Evolutionary conservation across 208 protist genomes (phyloP), one percentile per base, ranked within the genome.

Genomic region (Leishmania mexicana): DNA sequence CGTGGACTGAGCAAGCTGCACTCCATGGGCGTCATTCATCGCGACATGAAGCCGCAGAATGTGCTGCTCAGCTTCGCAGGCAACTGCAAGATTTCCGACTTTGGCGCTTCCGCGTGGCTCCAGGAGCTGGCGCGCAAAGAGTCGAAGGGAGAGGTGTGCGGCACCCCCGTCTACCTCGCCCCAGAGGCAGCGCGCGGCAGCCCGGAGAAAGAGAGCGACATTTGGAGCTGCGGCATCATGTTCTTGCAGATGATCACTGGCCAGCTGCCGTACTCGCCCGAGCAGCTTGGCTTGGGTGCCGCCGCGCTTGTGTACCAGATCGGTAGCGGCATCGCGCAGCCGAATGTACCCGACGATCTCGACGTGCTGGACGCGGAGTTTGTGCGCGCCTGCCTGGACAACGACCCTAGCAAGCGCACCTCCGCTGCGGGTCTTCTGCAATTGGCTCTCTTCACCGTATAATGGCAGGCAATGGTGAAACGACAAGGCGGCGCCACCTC

Each of bases 1-100:
- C 91, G 89, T 38, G 95, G 95, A 24, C 77, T 98, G 24, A 86
- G 90, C 75, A 95, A 93, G 84, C 83, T 98, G 49, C 96, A 98
- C 80, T 89, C 88, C 0, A 90, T 91, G 76, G 91, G 90, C 31
- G 86, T 98, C 49, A 92, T 98, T 24, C 96, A 98, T 79, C 87
- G 95, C 54, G 96, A 98, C 80, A 91, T 98, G 53, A 98, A 98
- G 84, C 95, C 95, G 60, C 91, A 96, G 84, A 98, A 98, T 87
- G 93, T 98, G 67, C 89, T 98, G 67, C 80, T 98, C 47, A 93
- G 91, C 24, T 84, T 94, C 24, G 70, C 89, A 8, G 94, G 95
- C 15, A 89, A 83, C 60, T 97, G 94, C 83, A 98, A 98, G 72
- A 93, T 98, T n/a, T 95, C 92, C 8, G 96, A 98, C 84, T 98